A percentile compares a stretch with the other conserved stretches of the same genome.
phyloP scores from a whole-genome alignment of 352 stramenopile species.

The Phytopythium mirpurense region DNA sequence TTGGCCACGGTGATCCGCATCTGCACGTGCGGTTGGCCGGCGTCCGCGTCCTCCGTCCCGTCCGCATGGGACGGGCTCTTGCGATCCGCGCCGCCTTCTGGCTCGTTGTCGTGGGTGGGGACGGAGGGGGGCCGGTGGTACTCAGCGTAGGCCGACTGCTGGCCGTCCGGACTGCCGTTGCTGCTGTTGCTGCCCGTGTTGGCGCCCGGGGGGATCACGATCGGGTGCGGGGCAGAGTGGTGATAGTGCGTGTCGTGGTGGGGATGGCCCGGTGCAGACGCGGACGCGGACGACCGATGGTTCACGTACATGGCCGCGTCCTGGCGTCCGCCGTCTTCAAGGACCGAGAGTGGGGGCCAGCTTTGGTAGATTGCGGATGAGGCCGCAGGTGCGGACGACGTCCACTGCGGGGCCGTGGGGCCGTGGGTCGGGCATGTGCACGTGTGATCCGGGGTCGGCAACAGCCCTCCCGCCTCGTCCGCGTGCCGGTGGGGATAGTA shows the following conservation, averaged over 20 bases:
- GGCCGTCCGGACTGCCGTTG: background rate
- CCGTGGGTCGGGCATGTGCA: conserved; percentile 6
- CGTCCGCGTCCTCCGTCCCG: background rate
- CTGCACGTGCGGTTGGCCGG: too few relatives aligned
- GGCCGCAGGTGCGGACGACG: background rate
- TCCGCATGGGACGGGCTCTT: too few relatives aligned
- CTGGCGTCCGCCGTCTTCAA: background rate
- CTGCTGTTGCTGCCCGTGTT: background rate
- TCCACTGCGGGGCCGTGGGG: background rate
- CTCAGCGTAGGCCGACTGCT: background rate
- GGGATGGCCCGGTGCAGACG: background rate
- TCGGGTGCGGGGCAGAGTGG: background rate
- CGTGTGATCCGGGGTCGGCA: background rate
- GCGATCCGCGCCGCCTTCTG: background rate
- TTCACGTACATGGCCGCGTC: background rate
- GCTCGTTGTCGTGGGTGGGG: background rate
- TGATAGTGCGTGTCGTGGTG: background rate
- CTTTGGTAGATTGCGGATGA: background rate
- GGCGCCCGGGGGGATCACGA: background rate
- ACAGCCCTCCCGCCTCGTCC: background rate
- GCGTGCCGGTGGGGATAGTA: background rate
- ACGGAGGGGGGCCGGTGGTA: background rate
- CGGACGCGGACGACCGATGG: background rate
- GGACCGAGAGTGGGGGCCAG: background rate
- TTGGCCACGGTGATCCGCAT: background rate